Evolutionary conservation across 1,139 yeast genomes (phyloP).

Genomic region (Suhomyces terraborum): DNA sequence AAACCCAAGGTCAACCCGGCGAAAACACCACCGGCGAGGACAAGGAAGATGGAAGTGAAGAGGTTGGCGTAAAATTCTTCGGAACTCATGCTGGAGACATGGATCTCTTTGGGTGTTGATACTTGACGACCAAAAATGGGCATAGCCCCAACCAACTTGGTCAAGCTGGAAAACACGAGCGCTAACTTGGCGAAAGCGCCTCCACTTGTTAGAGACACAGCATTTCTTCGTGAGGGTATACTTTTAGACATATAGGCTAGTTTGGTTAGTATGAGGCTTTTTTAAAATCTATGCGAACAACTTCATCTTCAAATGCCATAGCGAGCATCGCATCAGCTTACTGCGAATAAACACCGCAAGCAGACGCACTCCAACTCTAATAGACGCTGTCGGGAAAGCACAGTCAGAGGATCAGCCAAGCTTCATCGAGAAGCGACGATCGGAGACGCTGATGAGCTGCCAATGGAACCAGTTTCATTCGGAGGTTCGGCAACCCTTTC

Average conservation of each 20-base stretch:
- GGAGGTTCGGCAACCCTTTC: too few relatives aligned
- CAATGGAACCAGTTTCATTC: too few relatives aligned
- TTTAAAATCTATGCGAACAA: too few relatives aligned
- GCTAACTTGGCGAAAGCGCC: slow-evolving; percentile 23
- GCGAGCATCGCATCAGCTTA: not conserved
- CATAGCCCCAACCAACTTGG: slow-evolving; percentile 25
- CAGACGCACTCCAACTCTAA: too few relatives aligned
- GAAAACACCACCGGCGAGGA: slow-evolving; percentile 89
- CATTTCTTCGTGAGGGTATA: slow-evolving; percentile 28
- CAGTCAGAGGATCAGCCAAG: too few relatives aligned
- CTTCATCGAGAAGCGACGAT: too few relatives aligned
- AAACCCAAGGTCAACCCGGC: slow-evolving; percentile 93
- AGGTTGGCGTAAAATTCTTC: slow-evolving; percentile 57
- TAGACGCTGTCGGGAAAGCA: too few relatives aligned
- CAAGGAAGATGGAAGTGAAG: slow-evolving; percentile 64
- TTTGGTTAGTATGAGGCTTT: slow-evolving; percentile 6
- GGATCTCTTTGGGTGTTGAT: slow-evolving; percentile 2
- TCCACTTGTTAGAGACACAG: slow-evolving; percentile 25
- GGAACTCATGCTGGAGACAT: slow-evolving; percentile 28
- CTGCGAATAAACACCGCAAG: not conserved
- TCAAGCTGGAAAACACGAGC: slow-evolving; percentile 27
- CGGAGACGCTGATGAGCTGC: too few relatives aligned
- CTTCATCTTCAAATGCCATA: too few relatives aligned
- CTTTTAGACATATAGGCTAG: slow-evolving; percentile 24
- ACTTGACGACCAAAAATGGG: slow-evolving; percentile 15